Percentiles rank a stretch among this genome's conserved stretches.
Evolutionary conservation across 768 basidiomycete species (phyloP).

Genomic region (Russula griseocarnosa): DNA sequence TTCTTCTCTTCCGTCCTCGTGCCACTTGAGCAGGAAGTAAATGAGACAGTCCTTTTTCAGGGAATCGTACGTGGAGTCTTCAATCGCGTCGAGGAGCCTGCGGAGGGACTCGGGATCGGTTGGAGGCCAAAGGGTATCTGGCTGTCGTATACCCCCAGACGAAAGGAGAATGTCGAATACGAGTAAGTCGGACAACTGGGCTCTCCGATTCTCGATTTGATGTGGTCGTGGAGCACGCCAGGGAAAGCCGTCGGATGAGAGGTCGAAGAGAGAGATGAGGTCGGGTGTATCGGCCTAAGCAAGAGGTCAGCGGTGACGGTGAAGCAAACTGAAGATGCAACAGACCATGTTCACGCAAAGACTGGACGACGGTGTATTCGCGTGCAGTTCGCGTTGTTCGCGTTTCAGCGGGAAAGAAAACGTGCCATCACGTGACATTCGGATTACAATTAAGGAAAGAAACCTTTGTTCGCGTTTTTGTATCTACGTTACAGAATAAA

Average conservation of each 20-base stretch:
- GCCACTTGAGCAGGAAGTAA: conserved; percentile 80
- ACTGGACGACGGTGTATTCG: neutral
- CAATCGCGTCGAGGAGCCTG: conserved; percentile 57
- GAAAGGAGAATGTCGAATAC: conserved; percentile 71
- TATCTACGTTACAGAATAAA: conserved; percentile 23
- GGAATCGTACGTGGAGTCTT: conserved; percentile 58
- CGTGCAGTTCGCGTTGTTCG: neutral
- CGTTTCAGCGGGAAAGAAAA: neutral
- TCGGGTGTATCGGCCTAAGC: conserved; percentile 20
- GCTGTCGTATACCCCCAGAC: conserved; percentile 56
- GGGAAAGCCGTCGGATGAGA: conserved; percentile 49
- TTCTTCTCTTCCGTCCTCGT: conserved; percentile 57
- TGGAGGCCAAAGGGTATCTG: conserved; percentile 69
- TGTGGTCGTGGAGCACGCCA: conserved; percentile 52
- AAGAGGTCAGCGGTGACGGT: neutral
- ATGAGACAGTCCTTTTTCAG: conserved; percentile 79
- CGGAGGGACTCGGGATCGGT: conserved; percentile 49
- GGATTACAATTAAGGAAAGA: neutral
- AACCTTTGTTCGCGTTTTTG: neutral
- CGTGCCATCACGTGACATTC: neutral
- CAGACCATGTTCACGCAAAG: conserved; percentile 12
- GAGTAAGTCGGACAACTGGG: conserved; percentile 55
- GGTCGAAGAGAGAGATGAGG: conserved; percentile 45
- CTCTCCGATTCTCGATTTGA: conserved; percentile 61
- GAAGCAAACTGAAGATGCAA: neutral